Conservation (phyloP, 306 rosid genomes). For the Prunus davidiana region DNA sequence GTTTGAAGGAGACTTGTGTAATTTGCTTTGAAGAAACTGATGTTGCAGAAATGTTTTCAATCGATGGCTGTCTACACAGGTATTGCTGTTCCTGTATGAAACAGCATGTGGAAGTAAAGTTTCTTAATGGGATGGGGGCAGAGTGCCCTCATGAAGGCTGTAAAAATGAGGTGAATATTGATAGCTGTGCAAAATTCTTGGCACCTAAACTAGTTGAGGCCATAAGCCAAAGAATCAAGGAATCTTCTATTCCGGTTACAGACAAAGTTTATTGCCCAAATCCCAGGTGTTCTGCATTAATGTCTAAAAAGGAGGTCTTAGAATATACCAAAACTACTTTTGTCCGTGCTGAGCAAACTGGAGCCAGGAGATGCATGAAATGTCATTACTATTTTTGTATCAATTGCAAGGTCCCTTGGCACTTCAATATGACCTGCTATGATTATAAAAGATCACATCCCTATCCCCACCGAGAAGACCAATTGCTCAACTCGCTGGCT, state of each 20-base stretch:
- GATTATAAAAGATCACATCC: constrained; percentile 44
- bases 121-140: constrained; percentile 57
- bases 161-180: constrained; percentile 48
- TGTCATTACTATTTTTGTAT: constrained; percentile 68
- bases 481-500: constrained; percentile 60
- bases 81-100: constrained; percentile 79
- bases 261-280: constrained; percentile 74
- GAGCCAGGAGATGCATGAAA: constrained; percentile 59
- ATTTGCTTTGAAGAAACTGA: constrained; percentile 75
- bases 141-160: constrained; percentile 71
- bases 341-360: constrained; percentile 24
- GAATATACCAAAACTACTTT: constrained; percentile 38
- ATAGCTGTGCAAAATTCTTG: constrained; percentile 63
- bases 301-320: constrained; percentile 54
- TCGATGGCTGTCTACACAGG: constrained; percentile 70
- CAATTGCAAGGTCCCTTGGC: constrained; percentile 78
- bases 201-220: constrained; percentile 47
- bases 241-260: constrained; percentile 59
- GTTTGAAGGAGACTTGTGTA: constrained; percentile 49
- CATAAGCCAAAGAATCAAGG: constrained; percentile 54
- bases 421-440: constrained; percentile 44
- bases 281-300: constrained; percentile 66
- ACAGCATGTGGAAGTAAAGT: constrained; percentile 74
- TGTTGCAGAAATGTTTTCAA: constrained; percentile 43
- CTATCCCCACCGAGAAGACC: constrained; percentile 46